phyloP scores from a whole-genome alignment of 305 asterid species.

The Fraxinus greggii region DNA sequence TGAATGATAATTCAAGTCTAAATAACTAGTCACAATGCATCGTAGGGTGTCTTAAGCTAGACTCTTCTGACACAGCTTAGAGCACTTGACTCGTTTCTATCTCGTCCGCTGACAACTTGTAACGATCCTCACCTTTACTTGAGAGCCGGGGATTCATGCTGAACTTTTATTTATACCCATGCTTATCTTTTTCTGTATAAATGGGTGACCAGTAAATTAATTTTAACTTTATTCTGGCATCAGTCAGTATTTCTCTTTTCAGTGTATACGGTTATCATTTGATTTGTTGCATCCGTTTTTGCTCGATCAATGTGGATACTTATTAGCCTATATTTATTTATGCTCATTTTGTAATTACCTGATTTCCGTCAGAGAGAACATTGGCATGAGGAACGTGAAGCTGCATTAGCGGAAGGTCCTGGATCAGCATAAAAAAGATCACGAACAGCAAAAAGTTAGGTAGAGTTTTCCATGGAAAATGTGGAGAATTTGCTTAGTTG shows the following conservation, averaged over 20 bases:
- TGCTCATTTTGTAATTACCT: constrained; percentile 13
- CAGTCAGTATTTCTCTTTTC: neutral
- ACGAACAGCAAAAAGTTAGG: neutral
- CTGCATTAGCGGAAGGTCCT: constrained; percentile 33
- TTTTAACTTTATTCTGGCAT: neutral
- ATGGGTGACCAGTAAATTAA: neutral
- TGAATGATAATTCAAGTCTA: neutral
- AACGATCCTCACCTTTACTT: neutral
- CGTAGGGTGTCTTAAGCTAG: neutral
- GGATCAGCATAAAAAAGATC: constrained; percentile 30
- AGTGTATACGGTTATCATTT: neutral
- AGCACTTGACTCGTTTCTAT: neutral
- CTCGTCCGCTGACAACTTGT: neutral
- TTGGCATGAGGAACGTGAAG: constrained; percentile 46
- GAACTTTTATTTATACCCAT: neutral
- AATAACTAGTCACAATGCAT: neutral
- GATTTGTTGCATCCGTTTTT: neutral
- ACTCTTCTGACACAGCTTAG: neutral
- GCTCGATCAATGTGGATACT: neutral
- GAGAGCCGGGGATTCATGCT: neutral
- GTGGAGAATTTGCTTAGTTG: neutral
- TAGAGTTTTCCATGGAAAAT: neutral
- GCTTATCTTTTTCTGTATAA: neutral
- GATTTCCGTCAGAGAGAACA: constrained; percentile 45
- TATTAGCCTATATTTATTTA: neutral